A percentile compares a stretch with the other conserved stretches of the same genome.
phyloP scores from a whole-genome alignment of 176 grass and related monocot genomes.

The Pontederia crassipes region DNA sequence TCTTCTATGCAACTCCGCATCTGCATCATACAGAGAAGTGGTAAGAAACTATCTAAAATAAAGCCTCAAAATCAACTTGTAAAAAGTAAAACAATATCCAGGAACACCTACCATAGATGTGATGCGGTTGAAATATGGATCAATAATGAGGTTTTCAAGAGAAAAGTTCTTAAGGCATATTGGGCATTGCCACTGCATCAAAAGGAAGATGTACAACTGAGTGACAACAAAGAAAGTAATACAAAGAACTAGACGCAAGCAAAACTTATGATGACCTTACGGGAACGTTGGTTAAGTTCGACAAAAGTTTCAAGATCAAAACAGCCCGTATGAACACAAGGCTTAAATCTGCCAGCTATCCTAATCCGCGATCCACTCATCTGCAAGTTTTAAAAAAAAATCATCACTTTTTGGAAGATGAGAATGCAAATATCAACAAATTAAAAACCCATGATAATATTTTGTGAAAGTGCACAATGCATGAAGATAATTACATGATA shows the following conservation, averaged over 20 bases:
- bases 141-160: constrained; percentile 78
- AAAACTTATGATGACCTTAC: constrained; percentile 43
- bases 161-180: constrained; percentile 94
- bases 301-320: constrained; percentile 96
- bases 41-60: constrained; percentile 15
- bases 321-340: constrained; percentile 88
- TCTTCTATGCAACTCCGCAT: constrained; percentile 55
- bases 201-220: constrained; percentile 23
- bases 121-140: constrained; percentile 92
- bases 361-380: constrained; percentile 88
- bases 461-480: too few species aligned
- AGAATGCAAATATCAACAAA: not conserved
- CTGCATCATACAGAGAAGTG: constrained; percentile 41
- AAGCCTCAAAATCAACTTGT: not conserved
- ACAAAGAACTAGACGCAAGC: not conserved
- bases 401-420: constrained; percentile 3
- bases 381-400: constrained; percentile 28
- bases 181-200: constrained; percentile 96
- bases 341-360: constrained; percentile 80
- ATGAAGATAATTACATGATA: too few species aligned
- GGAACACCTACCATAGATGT: constrained; percentile 57
- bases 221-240: constrained; percentile 6
- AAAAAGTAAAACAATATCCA: constrained; percentile 13
- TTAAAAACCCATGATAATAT: constrained; percentile 3
- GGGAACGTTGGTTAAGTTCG: constrained; percentile 85